Evolutionary conservation across 108 stramenopile genomes (phyloP).

Genomic region (Cyclotella cryptica): DNA sequence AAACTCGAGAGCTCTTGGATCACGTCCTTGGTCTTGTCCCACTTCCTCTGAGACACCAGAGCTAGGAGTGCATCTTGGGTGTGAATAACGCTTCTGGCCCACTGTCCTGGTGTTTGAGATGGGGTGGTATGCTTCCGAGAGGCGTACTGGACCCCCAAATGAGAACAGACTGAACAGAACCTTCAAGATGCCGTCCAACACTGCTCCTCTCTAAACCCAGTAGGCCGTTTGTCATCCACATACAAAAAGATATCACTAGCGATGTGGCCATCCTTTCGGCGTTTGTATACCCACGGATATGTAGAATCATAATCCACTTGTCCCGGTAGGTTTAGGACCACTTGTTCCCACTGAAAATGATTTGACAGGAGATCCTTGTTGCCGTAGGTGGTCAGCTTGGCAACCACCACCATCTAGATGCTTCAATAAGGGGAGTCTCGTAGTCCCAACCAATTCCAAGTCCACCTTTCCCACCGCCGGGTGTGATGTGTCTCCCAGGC

Average conservation of each 20-base stretch:
- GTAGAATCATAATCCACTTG: conserved; percentile 1
- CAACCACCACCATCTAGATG: conserved; percentile 9
- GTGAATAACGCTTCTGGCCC: too few relatives aligned
- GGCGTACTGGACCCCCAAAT: too few relatives aligned
- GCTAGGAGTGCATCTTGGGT: too few relatives aligned
- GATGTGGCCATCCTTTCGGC: not conserved
- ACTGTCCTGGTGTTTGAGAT: too few relatives aligned
- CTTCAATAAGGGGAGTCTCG: conserved; percentile 42
- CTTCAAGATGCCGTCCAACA: not conserved
- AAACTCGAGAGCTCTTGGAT: too few relatives aligned
- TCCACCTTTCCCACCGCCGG: too few relatives aligned
- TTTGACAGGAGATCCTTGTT: not conserved
- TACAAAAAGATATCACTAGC: too few relatives aligned
- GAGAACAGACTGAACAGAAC: too few relatives aligned
- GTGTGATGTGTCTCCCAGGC: conserved; percentile 10
- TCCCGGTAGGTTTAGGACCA: conserved; percentile 31
- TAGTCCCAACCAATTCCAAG: too few relatives aligned
- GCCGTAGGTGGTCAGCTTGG: conserved; percentile 20
- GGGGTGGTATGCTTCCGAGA: too few relatives aligned
- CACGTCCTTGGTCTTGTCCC: too few relatives aligned
- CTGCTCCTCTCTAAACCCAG: not conserved
- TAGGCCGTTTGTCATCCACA: not conserved
- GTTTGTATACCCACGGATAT: conserved; percentile 27
- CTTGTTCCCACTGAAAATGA: conserved; percentile 28
- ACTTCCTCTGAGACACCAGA: too few relatives aligned